These are phyloP conservation scores for Trichophyton mentagrophytes DNA, from an alignment of 2,329 filamentous ascomycete species.

Conservation along the genomic window DNA sequence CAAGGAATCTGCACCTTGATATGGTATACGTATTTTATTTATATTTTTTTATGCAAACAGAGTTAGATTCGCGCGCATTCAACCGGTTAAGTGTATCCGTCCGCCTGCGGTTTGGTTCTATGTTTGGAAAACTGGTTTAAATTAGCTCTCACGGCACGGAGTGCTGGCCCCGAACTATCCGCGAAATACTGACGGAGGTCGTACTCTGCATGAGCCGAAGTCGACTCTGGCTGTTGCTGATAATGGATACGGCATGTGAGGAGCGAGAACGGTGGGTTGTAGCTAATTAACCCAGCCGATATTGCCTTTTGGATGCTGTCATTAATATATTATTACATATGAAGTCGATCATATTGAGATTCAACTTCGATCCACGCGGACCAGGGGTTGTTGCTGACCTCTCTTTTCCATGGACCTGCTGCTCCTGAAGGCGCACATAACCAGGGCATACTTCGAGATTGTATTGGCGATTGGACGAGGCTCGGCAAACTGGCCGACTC, in stretches of 20 bases:
- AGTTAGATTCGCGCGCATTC: background rate
- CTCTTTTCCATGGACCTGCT: background rate
- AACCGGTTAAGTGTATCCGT: background rate
- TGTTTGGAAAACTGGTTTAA: background rate
- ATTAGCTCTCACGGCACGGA: slow-evolving; percentile 1
- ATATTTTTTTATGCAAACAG: background rate
- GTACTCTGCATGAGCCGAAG: background rate
- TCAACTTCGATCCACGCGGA: background rate
- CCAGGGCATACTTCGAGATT: background rate
- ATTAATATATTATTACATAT: background rate
- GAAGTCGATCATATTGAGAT: slow-evolving; percentile 2
- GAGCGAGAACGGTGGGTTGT: background rate
- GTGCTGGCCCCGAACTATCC: background rate
- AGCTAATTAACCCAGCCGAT: background rate
- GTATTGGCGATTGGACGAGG: background rate
- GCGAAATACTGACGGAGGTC: background rate
- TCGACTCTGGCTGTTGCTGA: background rate
- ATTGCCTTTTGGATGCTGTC: background rate
- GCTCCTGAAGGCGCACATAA: background rate
- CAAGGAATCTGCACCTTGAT: background rate
- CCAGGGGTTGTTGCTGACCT: background rate
- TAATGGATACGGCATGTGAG: background rate
- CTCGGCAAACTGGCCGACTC: background rate
- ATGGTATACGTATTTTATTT: too few relatives aligned
- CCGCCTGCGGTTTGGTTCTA: background rate